Base-by-base conservation (phyloP, 345 rosid genomes). In the Erodium maritimum region DNA sequence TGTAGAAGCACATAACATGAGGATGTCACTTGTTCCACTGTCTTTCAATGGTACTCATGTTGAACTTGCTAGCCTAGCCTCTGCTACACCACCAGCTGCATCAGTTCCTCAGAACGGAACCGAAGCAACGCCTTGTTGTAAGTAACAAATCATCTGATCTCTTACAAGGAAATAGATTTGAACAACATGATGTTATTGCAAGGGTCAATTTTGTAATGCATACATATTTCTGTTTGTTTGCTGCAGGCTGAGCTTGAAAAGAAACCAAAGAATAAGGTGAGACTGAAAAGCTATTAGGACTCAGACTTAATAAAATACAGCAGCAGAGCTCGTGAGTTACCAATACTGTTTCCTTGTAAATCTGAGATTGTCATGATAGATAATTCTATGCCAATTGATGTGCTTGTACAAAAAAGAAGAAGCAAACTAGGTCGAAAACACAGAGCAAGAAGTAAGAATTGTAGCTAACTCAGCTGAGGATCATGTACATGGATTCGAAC, bases 1-100 rank as follows among this genome's bases (percentile, higher is more conserved):
- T 4, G 58, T 19, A 21, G 69, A 52, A 56, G 56, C 56, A 60
- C 59, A 48, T 42, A 60, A 21, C 3, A 45, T 61, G 25, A 54
- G 18, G 64, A 64, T 62, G 59, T 56, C 66, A 54, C 12, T 10
- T 10, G 14, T 42, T 14, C 48, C 48, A 42, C 48, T 42, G 48
- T 42, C 48, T 42, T 42, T 42, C 48, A 42, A 42, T 42, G 48
- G 48, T 16, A 42, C 48, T 42, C 48, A 42, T 42, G 48, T 42
- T 42, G 48, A 42, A 42, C 48, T 42, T 42, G 48, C 48, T 12
- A 42, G 48, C 48, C 48, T 42, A 42, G 48, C 48, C 8, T 42
- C 48, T 42, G 14, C 48, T 42, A 42, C 48, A 42, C 17, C 48
- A 9, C 48, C 48, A 7, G 48, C 17, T 42, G 2, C 48, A 3